Evolutionary conservation across 805 yeast species (phyloP).

Genomic region (Starmerella vaccinii): DNA sequence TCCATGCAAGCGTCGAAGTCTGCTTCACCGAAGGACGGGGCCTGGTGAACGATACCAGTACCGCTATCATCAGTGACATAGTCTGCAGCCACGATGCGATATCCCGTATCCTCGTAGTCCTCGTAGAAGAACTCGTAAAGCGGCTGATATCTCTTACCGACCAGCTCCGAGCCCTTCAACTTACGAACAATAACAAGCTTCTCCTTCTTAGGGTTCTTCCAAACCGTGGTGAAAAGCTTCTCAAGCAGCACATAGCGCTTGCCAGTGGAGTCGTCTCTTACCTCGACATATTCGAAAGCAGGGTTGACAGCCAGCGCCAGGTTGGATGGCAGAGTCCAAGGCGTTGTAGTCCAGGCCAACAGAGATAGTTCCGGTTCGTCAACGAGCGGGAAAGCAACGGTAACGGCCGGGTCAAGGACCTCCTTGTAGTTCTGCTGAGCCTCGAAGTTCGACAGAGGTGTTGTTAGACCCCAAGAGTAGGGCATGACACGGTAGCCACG

Average conservation of each 20-base stretch:
- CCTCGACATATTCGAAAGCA: conserved; percentile 80
- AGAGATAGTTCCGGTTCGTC: conserved; percentile 73
- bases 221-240: conserved; percentile 66
- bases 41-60: conserved; percentile 97
- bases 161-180: conserved; percentile 67
- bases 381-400: conserved; percentile 72
- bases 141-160: conserved; percentile 73
- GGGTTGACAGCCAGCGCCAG: conserved; percentile 88
- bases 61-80: conserved; percentile 92
- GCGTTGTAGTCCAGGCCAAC: conserved; percentile 99
- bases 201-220: conserved; percentile 90
- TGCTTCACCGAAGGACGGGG: conserved; percentile 98
- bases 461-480: conserved; percentile 92
- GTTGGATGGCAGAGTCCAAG: conserved; percentile 97
- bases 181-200: conserved; percentile 74
- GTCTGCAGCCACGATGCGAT: conserved; percentile 68
- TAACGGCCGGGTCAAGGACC: conserved; percentile 92
- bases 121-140: conserved; percentile 72
- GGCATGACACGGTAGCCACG: conserved; percentile 98
- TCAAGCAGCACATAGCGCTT: conserved; percentile 77
- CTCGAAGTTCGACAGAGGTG: conserved; percentile 94
- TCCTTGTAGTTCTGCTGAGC: conserved; percentile 98
- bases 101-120: conserved; percentile 63
- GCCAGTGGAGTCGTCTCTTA: conserved; percentile 72
- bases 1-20: conserved; percentile 78